These are phyloP conservation scores for Coemansia sp. DNA, from an alignment of 192 early-diverging fungal species.

Conservation along the genomic window DNA sequence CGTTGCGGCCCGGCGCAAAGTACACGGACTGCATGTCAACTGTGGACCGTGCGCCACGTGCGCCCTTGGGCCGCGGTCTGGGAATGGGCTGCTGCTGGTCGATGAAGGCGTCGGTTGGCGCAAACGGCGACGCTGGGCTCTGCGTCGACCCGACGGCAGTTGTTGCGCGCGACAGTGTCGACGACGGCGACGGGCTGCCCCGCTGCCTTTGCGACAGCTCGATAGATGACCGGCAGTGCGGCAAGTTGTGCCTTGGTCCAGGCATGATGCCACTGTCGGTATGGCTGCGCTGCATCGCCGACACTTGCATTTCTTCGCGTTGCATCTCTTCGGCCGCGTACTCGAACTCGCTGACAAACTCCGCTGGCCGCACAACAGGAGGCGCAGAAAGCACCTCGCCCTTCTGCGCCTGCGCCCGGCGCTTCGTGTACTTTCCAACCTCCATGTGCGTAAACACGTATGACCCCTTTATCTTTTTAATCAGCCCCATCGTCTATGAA, in stretches of 20 bases:
- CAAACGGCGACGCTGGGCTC: conserved; percentile 12
- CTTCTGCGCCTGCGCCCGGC: conserved; percentile 14
- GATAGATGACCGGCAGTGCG: conserved; percentile 31
- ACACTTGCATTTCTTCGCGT: conserved; percentile 15
- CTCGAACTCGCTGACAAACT: conserved; percentile 47
- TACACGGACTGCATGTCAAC: conserved; percentile 52
- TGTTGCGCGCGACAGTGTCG: conserved; percentile 19
- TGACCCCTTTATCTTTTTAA: conserved; percentile 53
- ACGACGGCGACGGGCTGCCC: conserved; percentile 17
- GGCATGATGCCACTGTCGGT: neutral
- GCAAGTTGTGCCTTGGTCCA: conserved; percentile 17
- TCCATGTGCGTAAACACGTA: conserved; percentile 57
- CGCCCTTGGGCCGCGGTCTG: conserved; percentile 29
- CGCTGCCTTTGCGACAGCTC: conserved; percentile 33
- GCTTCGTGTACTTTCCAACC: conserved; percentile 59
- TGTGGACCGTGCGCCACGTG: conserved; percentile 24
- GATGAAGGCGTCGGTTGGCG: neutral
- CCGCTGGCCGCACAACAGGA: conserved; percentile 8
- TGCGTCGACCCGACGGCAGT: conserved; percentile 9
- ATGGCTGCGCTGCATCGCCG: conserved; percentile 6
- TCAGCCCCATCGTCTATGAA: conserved; percentile 36
- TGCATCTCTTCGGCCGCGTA: conserved; percentile 31
- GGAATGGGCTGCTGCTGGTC: conserved; percentile 2
- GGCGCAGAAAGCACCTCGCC: neutral
- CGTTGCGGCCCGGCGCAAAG: conserved; percentile 52